These are phyloP conservation scores for Austroboletus eburneus DNA, from an alignment of 768 basidiomycete genomes.

Conservation along the genomic window DNA sequence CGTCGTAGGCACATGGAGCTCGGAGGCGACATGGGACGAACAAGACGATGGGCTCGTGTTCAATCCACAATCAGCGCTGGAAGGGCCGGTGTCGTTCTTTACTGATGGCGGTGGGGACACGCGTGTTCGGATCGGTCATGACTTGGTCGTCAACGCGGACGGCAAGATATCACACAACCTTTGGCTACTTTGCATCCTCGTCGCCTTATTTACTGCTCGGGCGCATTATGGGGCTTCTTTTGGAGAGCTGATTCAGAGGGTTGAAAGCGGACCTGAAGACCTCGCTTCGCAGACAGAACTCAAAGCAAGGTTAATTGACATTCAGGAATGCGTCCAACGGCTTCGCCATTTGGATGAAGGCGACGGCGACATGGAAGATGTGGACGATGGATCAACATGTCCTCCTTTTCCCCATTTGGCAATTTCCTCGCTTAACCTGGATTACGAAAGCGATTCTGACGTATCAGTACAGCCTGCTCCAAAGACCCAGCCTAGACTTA, in stretches of 20 bases:
- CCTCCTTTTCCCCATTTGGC: slow-evolving; percentile 22
- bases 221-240: slow-evolving; percentile 12
- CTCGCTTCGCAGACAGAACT: slow-evolving; percentile 15
- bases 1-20: slow-evolving; percentile 20
- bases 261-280: slow-evolving; percentile 11
- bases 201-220: slow-evolving; percentile 18
- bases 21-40: slow-evolving; percentile 26
- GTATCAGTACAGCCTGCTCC: slow-evolving; percentile 10
- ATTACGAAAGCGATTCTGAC: slow-evolving; percentile 19
- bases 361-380: slow-evolving; percentile 15
- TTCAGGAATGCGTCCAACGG: slow-evolving; percentile 20
- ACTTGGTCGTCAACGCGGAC: slow-evolving; percentile 45
- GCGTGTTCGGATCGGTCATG: slow-evolving; percentile 8
- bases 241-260: slow-evolving; percentile 10
- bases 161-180: slow-evolving; percentile 47
- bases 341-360: slow-evolving; percentile 16
- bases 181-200: slow-evolving; percentile 43
- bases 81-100: slow-evolving; percentile 12
- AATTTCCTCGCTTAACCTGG: slow-evolving; percentile 4
- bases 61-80: slow-evolving; percentile 21
- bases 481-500: slow-evolving; percentile 6
- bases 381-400: slow-evolving; percentile 16
- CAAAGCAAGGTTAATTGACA: slow-evolving; percentile 23
- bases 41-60: slow-evolving; percentile 22
- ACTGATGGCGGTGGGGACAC: slow-evolving; percentile 12